Evolutionary conservation across 345 rosid species (phyloP), one percentile per base, ranked within the genome.

Genomic region (Salix exigua): DNA sequence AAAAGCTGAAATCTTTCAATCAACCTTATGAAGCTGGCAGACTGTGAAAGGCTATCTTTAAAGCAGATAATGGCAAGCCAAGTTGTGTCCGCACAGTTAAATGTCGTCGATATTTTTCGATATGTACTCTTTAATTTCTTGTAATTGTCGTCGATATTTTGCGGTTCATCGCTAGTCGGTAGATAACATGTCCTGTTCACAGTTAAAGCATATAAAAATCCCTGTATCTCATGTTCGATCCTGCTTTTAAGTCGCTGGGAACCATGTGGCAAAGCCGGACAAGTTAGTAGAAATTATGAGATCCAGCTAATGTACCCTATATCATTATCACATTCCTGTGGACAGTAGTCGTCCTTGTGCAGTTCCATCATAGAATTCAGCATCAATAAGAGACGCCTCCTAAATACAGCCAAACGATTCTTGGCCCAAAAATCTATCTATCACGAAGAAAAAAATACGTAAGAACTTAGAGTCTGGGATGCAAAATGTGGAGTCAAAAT

Each of bases 251-350:
- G 14, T 46, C 33, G 37, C 74, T 61, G 35, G 5, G 19, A 72
- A 70, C 33, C 61, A 77, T 74, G 68, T 63, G 55, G 77, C 70
- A 65, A 50, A 73, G 31, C 13, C 69, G 76, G 53, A 51, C 44
- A 69, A 72, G 33, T 63, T 35, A 30, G 37, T 31, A 46, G 61
- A 48, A 73, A 73, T 69, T 42, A 79, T 85, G 85, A 83, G 78
- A 76, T 81, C 80, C 88, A 86, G 85, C 85, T 83, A 83, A 83
- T 83, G 70, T 40, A 53, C 69, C 46, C 55, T 76, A 63, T 21
- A 26, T 60, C 53, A 55, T 68, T 68, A 60, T 70, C 79, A 55
- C 67, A 50, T 65, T 71, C 51, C 55, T 80, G 77, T 78, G 69
- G 80, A 73, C 81, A 61, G 53, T 31, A 31, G 75, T 66, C 70